Evolutionary conservation across 2,329 filamentous ascomycete genomes (phyloP).

Genomic region (Plectosphaerella cucumerina): DNA sequence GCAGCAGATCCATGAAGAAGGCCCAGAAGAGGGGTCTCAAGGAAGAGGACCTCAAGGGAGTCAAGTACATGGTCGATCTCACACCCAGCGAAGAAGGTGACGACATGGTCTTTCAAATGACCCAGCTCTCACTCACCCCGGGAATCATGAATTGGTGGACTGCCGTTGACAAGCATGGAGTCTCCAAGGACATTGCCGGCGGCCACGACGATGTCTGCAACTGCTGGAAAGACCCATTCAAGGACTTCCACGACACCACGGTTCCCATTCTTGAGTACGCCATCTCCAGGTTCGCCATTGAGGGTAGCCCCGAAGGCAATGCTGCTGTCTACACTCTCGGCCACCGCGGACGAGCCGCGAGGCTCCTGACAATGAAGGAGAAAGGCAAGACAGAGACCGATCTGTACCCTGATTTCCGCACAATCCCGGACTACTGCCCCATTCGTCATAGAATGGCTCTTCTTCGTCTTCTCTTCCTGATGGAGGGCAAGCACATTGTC

Average conservation of each 20-base stretch:
- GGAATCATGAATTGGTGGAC: conserved; percentile 53
- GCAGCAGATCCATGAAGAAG: neutral
- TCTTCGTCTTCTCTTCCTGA: conserved; percentile 54
- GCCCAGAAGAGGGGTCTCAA: neutral
- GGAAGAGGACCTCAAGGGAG: conserved; percentile 20
- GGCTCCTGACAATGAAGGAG: conserved; percentile 14
- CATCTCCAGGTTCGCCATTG: neutral
- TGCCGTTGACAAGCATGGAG: conserved; percentile 26
- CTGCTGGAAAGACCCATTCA: conserved; percentile 15
- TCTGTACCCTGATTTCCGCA: conserved; percentile 22
- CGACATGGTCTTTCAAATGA: conserved; percentile 55
- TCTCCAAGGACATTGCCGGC: conserved; percentile 24
- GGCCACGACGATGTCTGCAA: conserved; percentile 37
- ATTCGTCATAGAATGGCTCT: conserved; percentile 61
- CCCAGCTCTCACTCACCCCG: conserved; percentile 52
- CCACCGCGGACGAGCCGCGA: neutral
- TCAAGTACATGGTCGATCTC: conserved; percentile 59
- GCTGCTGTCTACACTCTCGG: neutral
- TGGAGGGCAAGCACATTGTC: conserved; percentile 48
- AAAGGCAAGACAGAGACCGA: conserved; percentile 4
- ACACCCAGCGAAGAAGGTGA: conserved; percentile 60
- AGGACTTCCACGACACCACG: neutral
- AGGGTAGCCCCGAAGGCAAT: neutral
- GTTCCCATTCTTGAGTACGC: neutral
- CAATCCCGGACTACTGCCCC: conserved; percentile 57